phyloP scores from a whole-genome alignment of 495 filamentous ascomycete genomes.

The Podospora comata region DNA sequence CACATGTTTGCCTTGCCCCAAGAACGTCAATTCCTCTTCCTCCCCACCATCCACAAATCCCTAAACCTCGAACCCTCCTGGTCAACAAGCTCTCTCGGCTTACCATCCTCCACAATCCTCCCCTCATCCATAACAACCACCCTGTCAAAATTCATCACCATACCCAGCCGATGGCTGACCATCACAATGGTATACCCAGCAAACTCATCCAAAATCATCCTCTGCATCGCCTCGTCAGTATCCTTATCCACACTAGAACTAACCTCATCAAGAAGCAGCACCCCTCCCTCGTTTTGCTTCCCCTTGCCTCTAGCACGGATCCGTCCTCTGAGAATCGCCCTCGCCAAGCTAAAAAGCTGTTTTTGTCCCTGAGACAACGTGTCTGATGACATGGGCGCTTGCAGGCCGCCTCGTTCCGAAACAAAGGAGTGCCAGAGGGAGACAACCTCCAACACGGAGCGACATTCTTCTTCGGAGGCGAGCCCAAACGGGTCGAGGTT shows the following conservation, averaged over 20 bases:
- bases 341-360: slow-evolving; percentile 63
- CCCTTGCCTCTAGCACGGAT: slow-evolving; percentile 18
- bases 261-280: slow-evolving; percentile 42
- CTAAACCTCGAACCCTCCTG: slow-evolving; percentile 36
- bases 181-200: slow-evolving; percentile 45
- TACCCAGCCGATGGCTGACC: slow-evolving; percentile 48
- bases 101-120: slow-evolving; percentile 42
- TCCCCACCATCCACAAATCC: slow-evolving; percentile 30
- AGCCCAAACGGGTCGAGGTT: slow-evolving; percentile 45
- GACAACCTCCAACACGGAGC: slow-evolving; percentile 48
- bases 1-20: not conserved
- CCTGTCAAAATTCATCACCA: slow-evolving; percentile 46
- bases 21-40: not conserved
- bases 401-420: slow-evolving; percentile 50
- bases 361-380: slow-evolving; percentile 59
- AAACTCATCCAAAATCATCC: slow-evolving; percentile 45
- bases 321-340: slow-evolving; percentile 52
- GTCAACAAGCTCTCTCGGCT: slow-evolving; percentile 33
- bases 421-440: slow-evolving; percentile 45
- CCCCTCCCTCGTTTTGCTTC: slow-evolving; percentile 22
- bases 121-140: slow-evolving; percentile 47
- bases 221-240: slow-evolving; percentile 45
- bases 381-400: slow-evolving; percentile 48
- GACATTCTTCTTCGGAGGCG: slow-evolving; percentile 40
- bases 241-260: slow-evolving; percentile 45